Percentiles rank a stretch among this genome's conserved stretches.
Conservation (phyloP, 2,329 filamentous ascomycete species). For the Ascocoryne sarcoides region DNA sequence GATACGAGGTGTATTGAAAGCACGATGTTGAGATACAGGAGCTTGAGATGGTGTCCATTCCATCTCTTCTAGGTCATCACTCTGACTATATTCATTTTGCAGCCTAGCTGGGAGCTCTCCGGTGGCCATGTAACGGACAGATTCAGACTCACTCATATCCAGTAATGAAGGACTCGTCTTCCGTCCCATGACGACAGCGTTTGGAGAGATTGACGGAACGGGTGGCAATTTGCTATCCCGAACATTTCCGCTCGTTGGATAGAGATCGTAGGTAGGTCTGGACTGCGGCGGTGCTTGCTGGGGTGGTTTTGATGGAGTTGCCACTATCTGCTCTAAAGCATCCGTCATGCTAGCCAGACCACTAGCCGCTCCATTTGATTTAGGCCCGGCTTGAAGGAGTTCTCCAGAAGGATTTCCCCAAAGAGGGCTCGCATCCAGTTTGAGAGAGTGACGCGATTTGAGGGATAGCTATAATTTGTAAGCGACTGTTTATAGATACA, state of each 20-base stretch:
- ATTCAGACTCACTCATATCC: conserved; percentile 8
- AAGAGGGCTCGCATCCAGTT: conserved; percentile 37
- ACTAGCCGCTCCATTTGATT: conserved; percentile 18
- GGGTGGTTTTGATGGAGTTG: neutral
- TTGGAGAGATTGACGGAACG: too few relatives aligned
- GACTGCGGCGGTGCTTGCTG: neutral
- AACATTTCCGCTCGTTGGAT: too few relatives aligned
- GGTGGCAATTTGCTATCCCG: too few relatives aligned
- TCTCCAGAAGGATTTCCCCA: conserved; percentile 32
- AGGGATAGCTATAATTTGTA: conserved; percentile 15
- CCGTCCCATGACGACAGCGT: neutral
- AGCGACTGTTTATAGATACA: conserved; percentile 2
- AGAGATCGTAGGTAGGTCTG: too few relatives aligned
- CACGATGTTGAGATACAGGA: conserved; percentile 41
- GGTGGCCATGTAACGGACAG: conserved; percentile 8
- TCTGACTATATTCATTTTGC: conserved; percentile 1
- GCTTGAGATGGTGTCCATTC: conserved; percentile 58
- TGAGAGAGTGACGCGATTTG: conserved; percentile 13
- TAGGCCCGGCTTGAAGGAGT: conserved; percentile 15
- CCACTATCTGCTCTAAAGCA: conserved; percentile 37
- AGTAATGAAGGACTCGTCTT: conserved; percentile 4
- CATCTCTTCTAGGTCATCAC: conserved; percentile 42
- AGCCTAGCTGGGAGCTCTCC: conserved; percentile 2
- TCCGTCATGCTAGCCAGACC: conserved; percentile 38
- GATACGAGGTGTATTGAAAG: conserved; percentile 40